Evolutionary conservation across 768 basidiomycete species (phyloP).

Genomic region (Cantharellus cinnabarinus): DNA sequence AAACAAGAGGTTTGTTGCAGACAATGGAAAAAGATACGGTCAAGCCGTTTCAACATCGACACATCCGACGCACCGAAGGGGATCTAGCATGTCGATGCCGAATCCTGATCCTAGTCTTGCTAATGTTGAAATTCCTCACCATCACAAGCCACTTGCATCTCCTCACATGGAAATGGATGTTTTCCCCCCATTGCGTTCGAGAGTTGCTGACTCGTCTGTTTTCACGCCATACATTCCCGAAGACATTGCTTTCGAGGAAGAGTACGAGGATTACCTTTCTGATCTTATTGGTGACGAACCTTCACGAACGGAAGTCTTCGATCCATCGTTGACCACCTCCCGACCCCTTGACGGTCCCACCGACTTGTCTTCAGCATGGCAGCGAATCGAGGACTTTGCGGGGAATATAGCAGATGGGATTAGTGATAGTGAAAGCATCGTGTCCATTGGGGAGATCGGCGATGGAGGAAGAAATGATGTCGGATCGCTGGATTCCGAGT

Average conservation of each 20-base stretch:
- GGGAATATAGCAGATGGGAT: conserved; percentile 70
- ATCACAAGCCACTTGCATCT: conserved; percentile 49
- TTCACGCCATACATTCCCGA: conserved; percentile 86
- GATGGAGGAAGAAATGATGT: conserved; percentile 49
- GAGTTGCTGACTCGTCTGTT: conserved; percentile 61
- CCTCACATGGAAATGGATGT: conserved; percentile 70
- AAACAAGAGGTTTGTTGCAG: conserved; percentile 18
- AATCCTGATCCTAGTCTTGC: conserved; percentile 48
- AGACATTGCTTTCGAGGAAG: conserved; percentile 86
- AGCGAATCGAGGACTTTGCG: conserved; percentile 58
- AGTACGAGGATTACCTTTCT: conserved; percentile 91
- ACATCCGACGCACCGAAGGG: conserved; percentile 49
- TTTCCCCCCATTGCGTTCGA: conserved; percentile 83
- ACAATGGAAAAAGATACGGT: conserved; percentile 84
- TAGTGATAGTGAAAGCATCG: conserved; percentile 88
- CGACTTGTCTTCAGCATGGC: conserved; percentile 37
- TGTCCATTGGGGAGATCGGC: conserved; percentile 70
- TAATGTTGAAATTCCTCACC: conserved; percentile 20
- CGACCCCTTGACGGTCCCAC: conserved; percentile 8
- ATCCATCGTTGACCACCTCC: conserved; percentile 5
- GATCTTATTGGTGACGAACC: conserved; percentile 33
- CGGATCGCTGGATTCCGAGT: conserved; percentile 30
- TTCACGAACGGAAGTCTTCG: conserved; percentile 9
- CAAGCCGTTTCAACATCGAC: conserved; percentile 27
- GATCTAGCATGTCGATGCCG: conserved; percentile 67